phyloP scores from a whole-genome alignment of 2,329 filamentous ascomycete species.

The Hymenoscyphus scutula region DNA sequence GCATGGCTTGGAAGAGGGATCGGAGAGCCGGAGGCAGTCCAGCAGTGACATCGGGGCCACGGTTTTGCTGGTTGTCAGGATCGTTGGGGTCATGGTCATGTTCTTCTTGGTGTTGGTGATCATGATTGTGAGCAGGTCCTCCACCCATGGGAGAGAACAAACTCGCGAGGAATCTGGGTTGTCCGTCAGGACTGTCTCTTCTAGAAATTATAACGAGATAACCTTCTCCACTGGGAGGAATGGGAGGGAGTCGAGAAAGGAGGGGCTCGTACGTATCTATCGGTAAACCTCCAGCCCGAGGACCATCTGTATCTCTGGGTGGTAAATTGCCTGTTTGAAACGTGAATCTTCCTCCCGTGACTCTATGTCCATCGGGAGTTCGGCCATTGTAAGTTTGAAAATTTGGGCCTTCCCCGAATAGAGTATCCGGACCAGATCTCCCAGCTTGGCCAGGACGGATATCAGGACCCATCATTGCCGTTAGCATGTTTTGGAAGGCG shows the following conservation, averaged over 20 bases:
- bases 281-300: constrained; percentile 46
- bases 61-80: constrained; percentile 21
- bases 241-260: constrained; percentile 18
- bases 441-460: constrained; percentile 29
- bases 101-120: constrained; percentile 26
- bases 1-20: constrained; percentile 51
- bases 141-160: constrained; percentile 29
- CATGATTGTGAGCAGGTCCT: constrained; percentile 3
- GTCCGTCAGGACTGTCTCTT: constrained; percentile 32
- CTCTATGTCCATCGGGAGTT: constrained; percentile 18
- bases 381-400: constrained; percentile 25
- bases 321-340: constrained; percentile 38
- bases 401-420: constrained; percentile 15
- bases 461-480: constrained; percentile 41
- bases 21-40: constrained; percentile 45
- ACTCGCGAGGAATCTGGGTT: constrained; percentile 30
- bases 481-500: constrained; percentile 46
- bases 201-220: constrained; percentile 26
- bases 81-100: constrained; percentile 20
- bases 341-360: constrained; percentile 32
- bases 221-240: constrained; percentile 22
- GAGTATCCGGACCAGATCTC: constrained; percentile 33
- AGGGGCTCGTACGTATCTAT: constrained; percentile 45
- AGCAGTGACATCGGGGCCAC: constrained; percentile 11
- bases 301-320: constrained; percentile 50